Evolutionary conservation across 352 stramenopile genomes (phyloP).

Genomic region (Globisporangium megalacanthum): DNA sequence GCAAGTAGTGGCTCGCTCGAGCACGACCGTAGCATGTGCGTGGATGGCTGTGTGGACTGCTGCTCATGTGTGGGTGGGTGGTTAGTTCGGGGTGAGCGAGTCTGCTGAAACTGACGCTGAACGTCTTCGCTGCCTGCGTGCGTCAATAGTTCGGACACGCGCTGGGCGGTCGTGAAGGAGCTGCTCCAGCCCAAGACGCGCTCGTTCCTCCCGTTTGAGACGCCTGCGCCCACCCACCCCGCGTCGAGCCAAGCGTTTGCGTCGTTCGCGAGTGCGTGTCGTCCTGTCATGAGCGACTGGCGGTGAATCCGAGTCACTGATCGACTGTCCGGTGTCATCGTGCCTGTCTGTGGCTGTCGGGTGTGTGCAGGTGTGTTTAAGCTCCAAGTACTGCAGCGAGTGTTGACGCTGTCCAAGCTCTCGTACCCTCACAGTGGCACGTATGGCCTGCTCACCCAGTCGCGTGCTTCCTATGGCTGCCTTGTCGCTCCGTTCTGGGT

Average conservation of each 20-base stretch:
- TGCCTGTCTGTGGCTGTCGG: background rate
- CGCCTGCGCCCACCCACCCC: background rate
- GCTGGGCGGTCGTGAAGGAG: slow-evolving; percentile 41
- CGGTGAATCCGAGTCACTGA: no score
- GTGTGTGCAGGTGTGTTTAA: slow-evolving; percentile 25
- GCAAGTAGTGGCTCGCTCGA: background rate
- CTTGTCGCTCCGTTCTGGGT: background rate
- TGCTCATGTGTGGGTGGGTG: background rate
- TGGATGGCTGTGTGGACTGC: background rate
- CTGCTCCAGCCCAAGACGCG: slow-evolving; percentile 30
- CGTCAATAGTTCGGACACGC: slow-evolving; percentile 19
- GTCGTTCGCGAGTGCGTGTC: slow-evolving; percentile 1
- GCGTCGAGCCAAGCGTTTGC: slow-evolving; percentile 12
- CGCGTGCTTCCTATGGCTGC: background rate
- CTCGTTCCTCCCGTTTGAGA: slow-evolving; percentile 36
- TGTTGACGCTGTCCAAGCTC: slow-evolving; percentile 28
- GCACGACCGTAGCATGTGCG: slow-evolving; percentile 5
- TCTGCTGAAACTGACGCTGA: background rate
- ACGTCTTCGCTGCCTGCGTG: background rate
- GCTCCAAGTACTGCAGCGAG: slow-evolving; percentile 24
- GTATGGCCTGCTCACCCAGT: background rate
- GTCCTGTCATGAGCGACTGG: background rate
- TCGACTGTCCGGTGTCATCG: background rate
- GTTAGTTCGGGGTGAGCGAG: background rate
- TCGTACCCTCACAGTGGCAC: slow-evolving; percentile 14